A percentile compares a stretch with the other conserved stretches of the same genome.
Evolutionary conservation across 2,329 filamentous ascomycete species (phyloP).

Genomic region (Xylaria sp.): DNA sequence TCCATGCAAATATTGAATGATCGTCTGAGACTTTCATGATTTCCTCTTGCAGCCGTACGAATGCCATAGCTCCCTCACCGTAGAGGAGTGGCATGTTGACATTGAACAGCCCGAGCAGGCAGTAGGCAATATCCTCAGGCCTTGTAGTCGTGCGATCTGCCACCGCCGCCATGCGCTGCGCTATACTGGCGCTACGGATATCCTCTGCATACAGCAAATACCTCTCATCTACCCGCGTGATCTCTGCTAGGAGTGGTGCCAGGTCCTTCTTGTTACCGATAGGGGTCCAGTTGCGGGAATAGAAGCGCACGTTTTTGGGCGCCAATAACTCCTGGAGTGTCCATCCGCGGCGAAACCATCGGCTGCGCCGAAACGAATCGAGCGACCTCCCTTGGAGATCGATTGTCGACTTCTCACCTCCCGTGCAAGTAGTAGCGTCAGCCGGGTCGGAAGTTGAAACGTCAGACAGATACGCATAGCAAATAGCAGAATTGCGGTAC

Average conservation of each 20-base stretch:
- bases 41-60: slow-evolving; percentile 29
- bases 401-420: not conserved
- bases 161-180: slow-evolving; percentile 29
- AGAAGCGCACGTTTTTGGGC: slow-evolving; percentile 6
- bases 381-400: slow-evolving; percentile 5
- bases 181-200: slow-evolving; percentile 26
- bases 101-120: slow-evolving; percentile 26
- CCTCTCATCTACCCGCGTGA: slow-evolving; percentile 19
- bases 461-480: slow-evolving; percentile 27
- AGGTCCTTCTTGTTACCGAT: slow-evolving; percentile 18
- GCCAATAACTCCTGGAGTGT: slow-evolving; percentile 13
- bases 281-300: slow-evolving; percentile 16
- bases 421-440: not conserved
- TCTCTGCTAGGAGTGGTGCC: slow-evolving; percentile 21
- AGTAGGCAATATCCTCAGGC: slow-evolving; percentile 29
- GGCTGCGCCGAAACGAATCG: slow-evolving; percentile 16
- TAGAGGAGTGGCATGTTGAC: slow-evolving; percentile 29
- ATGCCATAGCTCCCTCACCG: slow-evolving; percentile 23
- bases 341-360: slow-evolving; percentile 20
- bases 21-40: slow-evolving; percentile 28
- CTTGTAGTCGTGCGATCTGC: slow-evolving; percentile 26
- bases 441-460: not conserved
- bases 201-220: slow-evolving; percentile 21
- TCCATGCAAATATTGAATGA: slow-evolving; percentile 27
- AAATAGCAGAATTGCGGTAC: slow-evolving; percentile 21